Conservation (phyloP, 1,284 basidiomycete species). For the Ceratobasidium papillatum region DNA sequence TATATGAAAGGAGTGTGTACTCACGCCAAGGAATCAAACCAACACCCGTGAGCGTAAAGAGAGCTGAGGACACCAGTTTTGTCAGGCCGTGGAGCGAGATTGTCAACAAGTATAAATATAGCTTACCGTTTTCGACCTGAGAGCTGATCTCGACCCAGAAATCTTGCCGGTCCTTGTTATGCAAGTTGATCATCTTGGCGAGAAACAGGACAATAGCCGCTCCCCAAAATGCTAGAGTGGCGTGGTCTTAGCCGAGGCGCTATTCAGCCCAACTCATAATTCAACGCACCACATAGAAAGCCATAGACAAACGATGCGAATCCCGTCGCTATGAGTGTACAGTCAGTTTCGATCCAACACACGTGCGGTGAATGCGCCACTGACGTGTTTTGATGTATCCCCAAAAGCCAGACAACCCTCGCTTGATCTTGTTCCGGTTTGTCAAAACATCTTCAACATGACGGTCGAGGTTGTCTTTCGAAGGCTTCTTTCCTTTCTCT, state of each 20-base stretch:
- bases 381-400: slow-evolving; percentile 83
- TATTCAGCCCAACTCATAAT: neutral
- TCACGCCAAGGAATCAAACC: slow-evolving; percentile 55
- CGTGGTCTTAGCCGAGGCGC: neutral
- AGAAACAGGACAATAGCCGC: slow-evolving; percentile 82
- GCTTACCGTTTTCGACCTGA: slow-evolving; percentile 76
- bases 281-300: slow-evolving; percentile 68
- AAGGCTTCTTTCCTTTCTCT: slow-evolving; percentile 51
- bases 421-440: slow-evolving; percentile 68
- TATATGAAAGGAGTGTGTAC: neutral
- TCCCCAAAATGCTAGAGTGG: slow-evolving; percentile 71
- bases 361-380: slow-evolving; percentile 47
- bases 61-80: slow-evolving; percentile 54
- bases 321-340: slow-evolving; percentile 57
- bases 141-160: slow-evolving; percentile 82
- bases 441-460: slow-evolving; percentile 83
- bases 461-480: slow-evolving; percentile 70
- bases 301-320: slow-evolving; percentile 80
- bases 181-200: slow-evolving; percentile 71
- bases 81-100: neutral
- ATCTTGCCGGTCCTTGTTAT: slow-evolving; percentile 68
- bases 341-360: slow-evolving; percentile 6
- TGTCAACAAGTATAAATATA: neutral
- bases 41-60: slow-evolving; percentile 78
- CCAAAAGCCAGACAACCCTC: slow-evolving; percentile 78